phyloP scores from a whole-genome alignment of 192 early-diverging fungal genomes.

The Allomyces arbusculus region DNA sequence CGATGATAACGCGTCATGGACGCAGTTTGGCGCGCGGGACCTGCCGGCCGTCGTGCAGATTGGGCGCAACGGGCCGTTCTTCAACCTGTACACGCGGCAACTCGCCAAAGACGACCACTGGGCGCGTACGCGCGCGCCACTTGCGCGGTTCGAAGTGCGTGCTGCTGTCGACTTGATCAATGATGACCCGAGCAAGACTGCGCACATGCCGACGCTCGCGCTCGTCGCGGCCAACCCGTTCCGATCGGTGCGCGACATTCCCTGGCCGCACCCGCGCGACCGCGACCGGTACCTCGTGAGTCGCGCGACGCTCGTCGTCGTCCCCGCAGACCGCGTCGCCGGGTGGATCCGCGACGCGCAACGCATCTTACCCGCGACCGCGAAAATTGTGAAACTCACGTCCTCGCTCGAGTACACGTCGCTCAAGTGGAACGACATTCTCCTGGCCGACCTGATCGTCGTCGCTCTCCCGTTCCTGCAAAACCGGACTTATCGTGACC shows the following conservation, averaged over 20 bases:
- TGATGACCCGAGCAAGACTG: background rate
- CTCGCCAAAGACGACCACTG: background rate
- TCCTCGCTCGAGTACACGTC: background rate
- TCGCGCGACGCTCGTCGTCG: background rate
- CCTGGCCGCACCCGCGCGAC: background rate
- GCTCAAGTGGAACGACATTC: background rate
- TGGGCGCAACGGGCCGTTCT: background rate
- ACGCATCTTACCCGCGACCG: background rate
- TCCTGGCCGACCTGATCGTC: background rate
- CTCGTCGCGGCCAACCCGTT: background rate
- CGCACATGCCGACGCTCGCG: background rate
- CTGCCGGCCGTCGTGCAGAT: background rate
- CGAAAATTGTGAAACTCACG: background rate
- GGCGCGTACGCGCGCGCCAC: background rate
- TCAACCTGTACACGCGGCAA: background rate
- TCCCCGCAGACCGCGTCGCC: background rate
- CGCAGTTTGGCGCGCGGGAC: no score
- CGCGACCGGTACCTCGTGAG: background rate
- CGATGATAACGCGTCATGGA: background rate
- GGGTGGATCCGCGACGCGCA: background rate
- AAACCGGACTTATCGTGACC: background rate
- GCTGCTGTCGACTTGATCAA: background rate
- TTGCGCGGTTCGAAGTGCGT: background rate
- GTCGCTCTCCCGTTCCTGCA: background rate
- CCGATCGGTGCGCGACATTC: background rate